Conservation (phyloP, 352 stramenopile species). For the Pythium brachiatum region DNA sequence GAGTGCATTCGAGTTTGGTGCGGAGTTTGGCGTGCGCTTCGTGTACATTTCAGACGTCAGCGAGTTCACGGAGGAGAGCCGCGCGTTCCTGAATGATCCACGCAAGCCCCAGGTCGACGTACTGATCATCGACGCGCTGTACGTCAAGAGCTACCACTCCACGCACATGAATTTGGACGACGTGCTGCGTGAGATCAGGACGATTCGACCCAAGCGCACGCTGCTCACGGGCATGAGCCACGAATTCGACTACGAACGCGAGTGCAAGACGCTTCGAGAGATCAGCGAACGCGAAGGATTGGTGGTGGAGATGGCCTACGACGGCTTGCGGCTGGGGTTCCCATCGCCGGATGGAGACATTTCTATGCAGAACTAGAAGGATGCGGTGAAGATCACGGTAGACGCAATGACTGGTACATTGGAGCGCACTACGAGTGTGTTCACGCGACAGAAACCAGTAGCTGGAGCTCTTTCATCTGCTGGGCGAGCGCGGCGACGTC, state of each 20-base stretch:
- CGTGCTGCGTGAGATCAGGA: slow-evolving; percentile 58
- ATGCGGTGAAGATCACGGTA: background rate
- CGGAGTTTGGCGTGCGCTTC: slow-evolving; percentile 59
- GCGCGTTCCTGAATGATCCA: slow-evolving; percentile 51
- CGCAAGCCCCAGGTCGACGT: slow-evolving; percentile 63
- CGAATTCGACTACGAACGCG: slow-evolving; percentile 70
- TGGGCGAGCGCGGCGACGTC: slow-evolving; percentile 32
- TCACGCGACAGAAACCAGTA: slow-evolving; percentile 8
- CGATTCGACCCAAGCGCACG: slow-evolving; percentile 64
- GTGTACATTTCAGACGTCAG: slow-evolving; percentile 90
- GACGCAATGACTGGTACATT: background rate
- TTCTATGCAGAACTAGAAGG: slow-evolving; percentile 19
- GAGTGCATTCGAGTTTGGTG: slow-evolving; percentile 79
- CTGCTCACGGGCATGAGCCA: slow-evolving; percentile 87
- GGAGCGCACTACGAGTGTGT: background rate
- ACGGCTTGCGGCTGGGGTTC: slow-evolving; percentile 64
- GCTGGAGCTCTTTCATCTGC: slow-evolving; percentile 37
- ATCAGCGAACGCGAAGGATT: slow-evolving; percentile 57
- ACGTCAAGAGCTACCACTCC: slow-evolving; percentile 68
- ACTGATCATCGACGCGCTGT: slow-evolving; percentile 81
- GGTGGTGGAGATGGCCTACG: slow-evolving; percentile 79
- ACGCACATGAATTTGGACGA: slow-evolving; percentile 86
- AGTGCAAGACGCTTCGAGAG: slow-evolving; percentile 42
- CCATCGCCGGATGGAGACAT: background rate
- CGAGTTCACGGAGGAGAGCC: slow-evolving; percentile 59